Evolutionary conservation across 257 asterid genomes (phyloP).

Genomic region (Asclepias syriaca): DNA sequence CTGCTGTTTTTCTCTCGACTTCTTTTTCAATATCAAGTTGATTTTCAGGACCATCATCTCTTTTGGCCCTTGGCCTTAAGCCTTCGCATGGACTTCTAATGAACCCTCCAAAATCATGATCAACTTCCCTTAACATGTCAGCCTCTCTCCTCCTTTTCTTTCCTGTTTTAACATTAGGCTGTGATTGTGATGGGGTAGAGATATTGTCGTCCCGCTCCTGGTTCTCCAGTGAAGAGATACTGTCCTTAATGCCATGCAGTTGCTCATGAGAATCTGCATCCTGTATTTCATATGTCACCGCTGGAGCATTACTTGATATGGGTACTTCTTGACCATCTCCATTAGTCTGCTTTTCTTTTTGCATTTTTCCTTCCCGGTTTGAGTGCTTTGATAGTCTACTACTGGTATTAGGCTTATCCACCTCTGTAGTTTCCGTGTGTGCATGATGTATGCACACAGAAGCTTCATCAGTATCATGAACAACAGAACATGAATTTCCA

Average conservation of each 20-base stretch:
- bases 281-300: conserved; percentile 14
- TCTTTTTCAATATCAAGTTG: conserved; percentile 20
- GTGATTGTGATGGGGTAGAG: conserved; percentile 13
- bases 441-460: conserved; percentile 2
- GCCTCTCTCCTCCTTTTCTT: conserved; percentile 58
- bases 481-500: conserved; percentile 20
- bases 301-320: conserved; percentile 14
- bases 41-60: conserved; percentile 15
- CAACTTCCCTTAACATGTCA: conserved; percentile 29
- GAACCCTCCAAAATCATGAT: conserved; percentile 30
- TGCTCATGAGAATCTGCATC: conserved; percentile 17
- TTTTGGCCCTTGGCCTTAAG: conserved; percentile 62
- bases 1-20: conserved; percentile 13
- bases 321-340: conserved; percentile 25
- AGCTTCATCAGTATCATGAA: conserved; percentile 15
- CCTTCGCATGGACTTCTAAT: conserved; percentile 90
- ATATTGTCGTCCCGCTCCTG: conserved; percentile 19
- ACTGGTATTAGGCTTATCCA: conserved; percentile 13
- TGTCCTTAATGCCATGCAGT: conserved; percentile 12
- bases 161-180: conserved; percentile 18
- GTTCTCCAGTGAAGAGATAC: conserved; percentile 16
- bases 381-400: conserved; percentile 16
- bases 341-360: conserved; percentile 22
- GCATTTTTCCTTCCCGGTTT: conserved; percentile 23
- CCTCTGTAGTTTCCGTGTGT: conserved; percentile 23